Percentiles rank a stretch among this genome's conserved stretches.
phyloP scores from a whole-genome alignment of 192 early-diverging fungal species.

The Linnemannia elongata region DNA sequence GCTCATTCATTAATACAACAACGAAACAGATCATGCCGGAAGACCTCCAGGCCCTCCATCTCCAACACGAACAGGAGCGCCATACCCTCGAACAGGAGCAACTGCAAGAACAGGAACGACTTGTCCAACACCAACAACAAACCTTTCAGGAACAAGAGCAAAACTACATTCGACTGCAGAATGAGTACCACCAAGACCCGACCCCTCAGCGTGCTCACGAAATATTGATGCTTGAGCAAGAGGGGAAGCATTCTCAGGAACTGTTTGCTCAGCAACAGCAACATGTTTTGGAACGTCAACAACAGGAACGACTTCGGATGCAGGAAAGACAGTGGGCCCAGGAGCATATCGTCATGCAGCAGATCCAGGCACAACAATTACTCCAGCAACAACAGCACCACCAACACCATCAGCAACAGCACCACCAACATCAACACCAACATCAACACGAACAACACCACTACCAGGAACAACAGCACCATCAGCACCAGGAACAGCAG shows the following conservation, averaged over 20 bases:
- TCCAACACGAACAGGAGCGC: slow-evolving; percentile 31
- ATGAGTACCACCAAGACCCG: slow-evolving; percentile 31
- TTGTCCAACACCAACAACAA: slow-evolving; percentile 29
- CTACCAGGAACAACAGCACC: not conserved
- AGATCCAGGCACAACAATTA: slow-evolving; percentile 5
- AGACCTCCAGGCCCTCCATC: slow-evolving; percentile 18
- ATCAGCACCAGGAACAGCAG: not conserved
- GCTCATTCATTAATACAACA: not conserved
- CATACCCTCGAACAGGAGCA: slow-evolving; percentile 23
- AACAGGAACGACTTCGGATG: slow-evolving; percentile 37
- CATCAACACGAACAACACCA: not conserved
- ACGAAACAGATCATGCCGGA: slow-evolving; percentile 7
- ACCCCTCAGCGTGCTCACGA: slow-evolving; percentile 29
- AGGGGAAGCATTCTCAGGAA: slow-evolving; percentile 23
- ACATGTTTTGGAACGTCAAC: slow-evolving; percentile 41
- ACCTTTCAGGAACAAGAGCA: slow-evolving; percentile 35
- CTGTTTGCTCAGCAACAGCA: slow-evolving; percentile 40
- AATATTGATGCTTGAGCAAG: slow-evolving; percentile 43
- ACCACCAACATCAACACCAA: not conserved
- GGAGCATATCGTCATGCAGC: slow-evolving; percentile 24
- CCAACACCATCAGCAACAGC: slow-evolving; percentile 18
- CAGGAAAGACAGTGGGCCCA: slow-evolving; percentile 54
- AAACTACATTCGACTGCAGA: slow-evolving; percentile 16
- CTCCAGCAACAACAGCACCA: slow-evolving; percentile 36
- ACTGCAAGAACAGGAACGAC: slow-evolving; percentile 26